These are phyloP conservation scores for Melanomma pulvis-pyrius DNA, from an alignment of 495 filamentous ascomycete genomes.

Conservation along the genomic window DNA sequence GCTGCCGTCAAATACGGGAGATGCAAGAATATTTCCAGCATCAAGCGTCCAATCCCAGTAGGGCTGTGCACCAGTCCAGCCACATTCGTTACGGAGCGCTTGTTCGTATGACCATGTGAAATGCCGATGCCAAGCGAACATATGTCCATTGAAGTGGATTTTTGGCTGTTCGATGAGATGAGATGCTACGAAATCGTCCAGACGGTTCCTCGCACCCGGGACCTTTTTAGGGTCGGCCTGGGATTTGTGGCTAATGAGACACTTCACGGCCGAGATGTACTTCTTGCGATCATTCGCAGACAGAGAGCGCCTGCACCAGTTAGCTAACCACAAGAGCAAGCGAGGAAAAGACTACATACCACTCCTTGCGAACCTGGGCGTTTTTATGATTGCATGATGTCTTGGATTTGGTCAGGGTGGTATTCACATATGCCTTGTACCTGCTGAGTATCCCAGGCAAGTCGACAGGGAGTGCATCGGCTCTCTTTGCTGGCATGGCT, in stretches of 20 bases:
- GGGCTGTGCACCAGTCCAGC: constrained; percentile 60
- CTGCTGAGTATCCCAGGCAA: no score
- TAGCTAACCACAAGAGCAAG: no score
- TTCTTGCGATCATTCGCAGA: background rate
- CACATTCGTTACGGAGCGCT: constrained; percentile 68
- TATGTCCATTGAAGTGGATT: constrained; percentile 62
- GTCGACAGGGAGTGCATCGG: no score
- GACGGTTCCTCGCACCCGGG: constrained; percentile 47
- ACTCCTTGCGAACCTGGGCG: no score
- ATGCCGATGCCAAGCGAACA: constrained; percentile 74
- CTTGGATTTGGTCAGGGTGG: no score
- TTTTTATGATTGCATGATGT: no score
- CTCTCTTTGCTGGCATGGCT: no score
- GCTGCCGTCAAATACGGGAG: constrained; percentile 6
- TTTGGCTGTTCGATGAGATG: constrained; percentile 54
- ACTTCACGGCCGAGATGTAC: constrained; percentile 15
- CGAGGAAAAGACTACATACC: no score
- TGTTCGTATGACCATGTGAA: constrained; percentile 65
- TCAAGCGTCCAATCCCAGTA: constrained; percentile 14
- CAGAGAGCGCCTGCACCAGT: no score
- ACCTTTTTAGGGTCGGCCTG: background rate
- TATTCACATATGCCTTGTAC: no score
- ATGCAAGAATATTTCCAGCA: background rate
- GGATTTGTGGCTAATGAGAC: background rate
- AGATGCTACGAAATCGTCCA: constrained; percentile 69